Evolutionary conservation across 768 basidiomycete species (phyloP).

Genomic region (Mycena vulgaris): DNA sequence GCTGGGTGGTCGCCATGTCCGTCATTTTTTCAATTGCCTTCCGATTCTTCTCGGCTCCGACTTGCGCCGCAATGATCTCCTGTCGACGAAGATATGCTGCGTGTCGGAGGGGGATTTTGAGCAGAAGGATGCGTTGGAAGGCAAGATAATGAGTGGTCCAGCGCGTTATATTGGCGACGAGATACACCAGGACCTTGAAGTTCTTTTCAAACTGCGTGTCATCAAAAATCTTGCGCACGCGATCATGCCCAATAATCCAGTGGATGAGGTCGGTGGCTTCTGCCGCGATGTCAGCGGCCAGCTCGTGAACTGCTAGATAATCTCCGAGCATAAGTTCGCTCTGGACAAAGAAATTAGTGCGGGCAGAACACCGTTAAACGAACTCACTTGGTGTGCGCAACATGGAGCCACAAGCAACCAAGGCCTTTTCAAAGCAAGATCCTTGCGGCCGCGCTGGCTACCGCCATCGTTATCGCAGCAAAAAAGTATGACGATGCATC

Average conservation of each 20-base stretch:
- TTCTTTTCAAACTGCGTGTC: neutral
- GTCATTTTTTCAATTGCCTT: neutral
- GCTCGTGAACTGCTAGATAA: neutral
- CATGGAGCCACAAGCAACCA: slow-evolving; percentile 42
- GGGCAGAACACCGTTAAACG: neutral
- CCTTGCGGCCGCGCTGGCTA: slow-evolving; percentile 43
- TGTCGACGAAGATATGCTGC: neutral
- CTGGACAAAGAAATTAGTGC: slow-evolving; percentile 20
- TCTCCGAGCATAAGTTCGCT: slow-evolving; percentile 41
- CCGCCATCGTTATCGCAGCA: slow-evolving; percentile 48
- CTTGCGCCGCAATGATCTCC: slow-evolving; percentile 25
- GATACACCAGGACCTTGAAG: neutral
- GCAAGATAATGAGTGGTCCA: slow-evolving; percentile 23
- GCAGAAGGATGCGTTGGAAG: neutral
- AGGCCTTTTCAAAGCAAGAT: slow-evolving; percentile 38
- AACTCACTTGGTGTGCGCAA: slow-evolving; percentile 44
- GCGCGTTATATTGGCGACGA: slow-evolving; percentile 8
- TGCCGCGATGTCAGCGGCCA: neutral
- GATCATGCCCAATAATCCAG: slow-evolving; percentile 3
- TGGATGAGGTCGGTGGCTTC: neutral
- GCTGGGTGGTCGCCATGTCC: neutral
- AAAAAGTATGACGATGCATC: slow-evolving; percentile 34
- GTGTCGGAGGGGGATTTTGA: neutral
- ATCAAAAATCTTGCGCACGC: slow-evolving; percentile 15
- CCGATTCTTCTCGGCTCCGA: slow-evolving; percentile 23